These are phyloP conservation scores for Polytolypa hystricis DNA, from an alignment of 2,329 filamentous ascomycete genomes.

Conservation along the genomic window DNA sequence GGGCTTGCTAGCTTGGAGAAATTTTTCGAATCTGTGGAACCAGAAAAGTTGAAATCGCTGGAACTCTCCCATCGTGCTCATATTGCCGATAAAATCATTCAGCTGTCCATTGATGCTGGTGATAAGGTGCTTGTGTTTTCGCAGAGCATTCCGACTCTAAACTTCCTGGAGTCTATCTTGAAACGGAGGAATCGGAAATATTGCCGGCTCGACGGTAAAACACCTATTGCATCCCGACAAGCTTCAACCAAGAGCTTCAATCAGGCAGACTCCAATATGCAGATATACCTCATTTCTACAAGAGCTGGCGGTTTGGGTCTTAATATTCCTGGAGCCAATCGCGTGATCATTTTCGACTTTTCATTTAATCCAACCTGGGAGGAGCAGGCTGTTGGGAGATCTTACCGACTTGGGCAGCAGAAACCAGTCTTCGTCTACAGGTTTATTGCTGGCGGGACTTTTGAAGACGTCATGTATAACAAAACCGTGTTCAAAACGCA, in stretches of 20 bases:
- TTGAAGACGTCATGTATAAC: conserved; percentile 64
- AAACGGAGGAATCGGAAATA: conserved; percentile 35
- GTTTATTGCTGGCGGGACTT: conserved; percentile 66
- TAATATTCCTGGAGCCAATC: conserved; percentile 73
- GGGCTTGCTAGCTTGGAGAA: conserved; percentile 12
- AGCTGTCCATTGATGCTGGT: conserved; percentile 46
- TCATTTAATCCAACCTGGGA: conserved; percentile 71
- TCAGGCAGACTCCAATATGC: conserved; percentile 32
- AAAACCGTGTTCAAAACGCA: conserved; percentile 72
- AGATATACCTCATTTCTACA: conserved; percentile 71
- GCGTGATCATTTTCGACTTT: conserved; percentile 78
- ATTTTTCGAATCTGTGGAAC: conserved; percentile 20
- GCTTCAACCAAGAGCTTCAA: conserved; percentile 60
- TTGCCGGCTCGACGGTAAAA: conserved; percentile 58
- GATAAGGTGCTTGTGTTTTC: conserved; percentile 79
- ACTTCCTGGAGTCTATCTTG: conserved; percentile 56
- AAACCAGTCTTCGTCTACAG: conserved; percentile 79
- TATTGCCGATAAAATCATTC: conserved; percentile 58
- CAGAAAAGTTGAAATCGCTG: conserved; percentile 31
- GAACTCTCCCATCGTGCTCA: conserved; percentile 56
- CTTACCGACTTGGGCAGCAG: conserved; percentile 72
- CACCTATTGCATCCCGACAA: conserved; percentile 48
- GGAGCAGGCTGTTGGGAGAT: conserved; percentile 75
- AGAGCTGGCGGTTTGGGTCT: conserved; percentile 70
- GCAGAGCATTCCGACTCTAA: conserved; percentile 56